Evolutionary conservation across 2,329 filamentous ascomycete species (phyloP).

Genomic region (Boeremia lycopersici): DNA sequence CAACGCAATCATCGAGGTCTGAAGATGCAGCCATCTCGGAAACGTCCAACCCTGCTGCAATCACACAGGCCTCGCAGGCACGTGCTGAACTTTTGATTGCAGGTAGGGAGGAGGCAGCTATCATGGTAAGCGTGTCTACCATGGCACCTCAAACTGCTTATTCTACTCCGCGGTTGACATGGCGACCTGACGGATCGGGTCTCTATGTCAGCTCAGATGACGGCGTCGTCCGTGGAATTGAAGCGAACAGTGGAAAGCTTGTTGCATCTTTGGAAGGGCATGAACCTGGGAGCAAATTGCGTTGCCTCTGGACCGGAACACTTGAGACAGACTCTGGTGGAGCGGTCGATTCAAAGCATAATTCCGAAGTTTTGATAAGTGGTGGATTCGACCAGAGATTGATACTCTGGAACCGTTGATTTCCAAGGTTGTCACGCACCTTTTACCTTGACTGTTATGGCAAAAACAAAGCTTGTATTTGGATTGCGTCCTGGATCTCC

Average conservation of each 20-base stretch:
- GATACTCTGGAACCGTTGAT: conserved; percentile 57
- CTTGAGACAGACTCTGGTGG: conserved; percentile 36
- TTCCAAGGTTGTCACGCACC: too few relatives aligned
- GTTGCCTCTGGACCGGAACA: conserved; percentile 62
- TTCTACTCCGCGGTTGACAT: conserved; percentile 65
- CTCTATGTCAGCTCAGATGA: conserved; percentile 71
- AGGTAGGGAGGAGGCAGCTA: conserved; percentile 64
- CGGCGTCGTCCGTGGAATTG: conserved; percentile 65
- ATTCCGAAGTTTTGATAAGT: conserved; percentile 63
- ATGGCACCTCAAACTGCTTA: conserved; percentile 69
- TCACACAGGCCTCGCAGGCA: conserved; percentile 60
- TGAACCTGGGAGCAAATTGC: conserved; percentile 62
- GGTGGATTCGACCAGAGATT: conserved; percentile 69
- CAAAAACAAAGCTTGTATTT: too few relatives aligned
- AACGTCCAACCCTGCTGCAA: conserved; percentile 5
- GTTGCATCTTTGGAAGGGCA: conserved; percentile 59
- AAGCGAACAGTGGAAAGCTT: conserved; percentile 64
- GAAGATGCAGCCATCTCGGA: conserved; percentile 8
- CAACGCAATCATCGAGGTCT: conserved; percentile 16
- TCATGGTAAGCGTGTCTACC: conserved; percentile 64
- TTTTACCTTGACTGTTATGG: too few relatives aligned
- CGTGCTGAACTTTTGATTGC: conserved; percentile 58
- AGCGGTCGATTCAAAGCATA: conserved; percentile 9
- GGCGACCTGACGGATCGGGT: conserved; percentile 66
- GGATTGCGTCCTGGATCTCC: too few relatives aligned